Evolutionary conservation across 108 stramenopile genomes (phyloP).

Genomic region (Skeletonema menzelii): DNA sequence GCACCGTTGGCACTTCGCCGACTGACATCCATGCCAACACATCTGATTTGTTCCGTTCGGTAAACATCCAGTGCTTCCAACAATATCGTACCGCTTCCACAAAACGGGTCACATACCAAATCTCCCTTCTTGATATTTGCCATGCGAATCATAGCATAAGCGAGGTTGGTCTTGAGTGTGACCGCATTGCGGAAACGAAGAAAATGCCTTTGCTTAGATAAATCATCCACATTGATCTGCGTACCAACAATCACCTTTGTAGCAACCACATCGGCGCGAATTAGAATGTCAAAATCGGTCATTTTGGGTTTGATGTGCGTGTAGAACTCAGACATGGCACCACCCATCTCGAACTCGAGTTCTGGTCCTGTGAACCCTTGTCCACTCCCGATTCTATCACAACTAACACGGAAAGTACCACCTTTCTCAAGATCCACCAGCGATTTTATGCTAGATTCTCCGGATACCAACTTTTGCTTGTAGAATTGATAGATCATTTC

Average conservation of each 20-base stretch:
- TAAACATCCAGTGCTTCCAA: conserved; percentile 61
- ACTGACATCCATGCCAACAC: conserved; percentile 71
- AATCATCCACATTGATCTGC: conserved; percentile 65
- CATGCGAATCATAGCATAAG: conserved; percentile 65
- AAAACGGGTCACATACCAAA: conserved; percentile 59
- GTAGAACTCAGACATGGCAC: conserved; percentile 61
- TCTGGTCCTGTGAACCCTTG: conserved; percentile 61
- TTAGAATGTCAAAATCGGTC: conserved; percentile 61
- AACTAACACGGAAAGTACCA: conserved; percentile 62
- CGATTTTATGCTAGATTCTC: conserved; percentile 17
- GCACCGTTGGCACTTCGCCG: conserved; percentile 58
- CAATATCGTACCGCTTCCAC: conserved; percentile 59
- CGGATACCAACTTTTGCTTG: conserved; percentile 43
- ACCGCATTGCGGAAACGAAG: conserved; percentile 67
- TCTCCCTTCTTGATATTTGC: conserved; percentile 52
- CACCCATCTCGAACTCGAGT: conserved; percentile 68
- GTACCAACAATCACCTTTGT: conserved; percentile 59
- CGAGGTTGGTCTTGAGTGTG: conserved; percentile 73
- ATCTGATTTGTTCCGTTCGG: conserved; percentile 31
- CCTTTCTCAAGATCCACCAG: conserved; percentile 27
- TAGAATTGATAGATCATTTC: conserved; percentile 64
- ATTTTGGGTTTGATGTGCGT: conserved; percentile 54
- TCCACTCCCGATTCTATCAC: conserved; percentile 64
- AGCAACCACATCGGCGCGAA: conserved; percentile 62
- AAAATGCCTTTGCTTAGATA: conserved; percentile 64